phyloP scores from a whole-genome alignment of 441 rosid species.

The Bruguiera hainesii region DNA sequence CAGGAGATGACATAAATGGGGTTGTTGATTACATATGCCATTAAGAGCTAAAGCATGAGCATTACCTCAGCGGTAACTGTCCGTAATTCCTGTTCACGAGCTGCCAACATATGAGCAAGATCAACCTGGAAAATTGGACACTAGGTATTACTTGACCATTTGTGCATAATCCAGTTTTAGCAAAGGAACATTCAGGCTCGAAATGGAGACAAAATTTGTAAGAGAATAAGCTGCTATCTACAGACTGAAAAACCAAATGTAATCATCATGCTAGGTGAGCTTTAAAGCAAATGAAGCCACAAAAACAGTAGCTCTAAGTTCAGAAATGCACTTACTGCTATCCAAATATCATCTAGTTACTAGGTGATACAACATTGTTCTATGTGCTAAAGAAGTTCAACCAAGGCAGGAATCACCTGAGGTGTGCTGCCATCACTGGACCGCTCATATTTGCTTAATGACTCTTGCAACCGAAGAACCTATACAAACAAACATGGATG shows the following conservation, averaged over 20 bases:
- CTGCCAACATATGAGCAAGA: slow-evolving; percentile 91
- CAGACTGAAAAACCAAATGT: neutral
- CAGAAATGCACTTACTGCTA: neutral
- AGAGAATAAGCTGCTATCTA: neutral
- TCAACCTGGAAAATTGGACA: slow-evolving; percentile 60
- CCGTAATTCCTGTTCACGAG: slow-evolving; percentile 93
- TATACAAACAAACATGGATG: slow-evolving; percentile 25
- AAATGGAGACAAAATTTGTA: neutral
- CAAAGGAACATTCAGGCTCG: neutral
- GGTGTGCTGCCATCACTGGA: slow-evolving; percentile 80
- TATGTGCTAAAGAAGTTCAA: slow-evolving; percentile 9
- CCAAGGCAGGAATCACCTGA: slow-evolving; percentile 50
- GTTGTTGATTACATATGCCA: neutral
- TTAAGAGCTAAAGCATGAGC: slow-evolving; percentile 11
- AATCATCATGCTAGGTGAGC: neutral
- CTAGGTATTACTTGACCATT: slow-evolving; percentile 3
- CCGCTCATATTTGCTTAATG: slow-evolving; percentile 86
- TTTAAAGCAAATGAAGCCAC: neutral
- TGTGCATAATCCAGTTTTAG: neutral
- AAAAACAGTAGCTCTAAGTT: neutral
- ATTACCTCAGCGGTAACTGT: slow-evolving; percentile 94
- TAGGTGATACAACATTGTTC: neutral
- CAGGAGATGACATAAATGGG: neutral
- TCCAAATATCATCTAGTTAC: neutral
- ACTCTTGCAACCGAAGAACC: slow-evolving; percentile 91